Percentiles rank a stretch among this genome's conserved stretches.
Evolutionary conservation across 345 rosid genomes (phyloP).

Genomic region (Salix udensis): DNA sequence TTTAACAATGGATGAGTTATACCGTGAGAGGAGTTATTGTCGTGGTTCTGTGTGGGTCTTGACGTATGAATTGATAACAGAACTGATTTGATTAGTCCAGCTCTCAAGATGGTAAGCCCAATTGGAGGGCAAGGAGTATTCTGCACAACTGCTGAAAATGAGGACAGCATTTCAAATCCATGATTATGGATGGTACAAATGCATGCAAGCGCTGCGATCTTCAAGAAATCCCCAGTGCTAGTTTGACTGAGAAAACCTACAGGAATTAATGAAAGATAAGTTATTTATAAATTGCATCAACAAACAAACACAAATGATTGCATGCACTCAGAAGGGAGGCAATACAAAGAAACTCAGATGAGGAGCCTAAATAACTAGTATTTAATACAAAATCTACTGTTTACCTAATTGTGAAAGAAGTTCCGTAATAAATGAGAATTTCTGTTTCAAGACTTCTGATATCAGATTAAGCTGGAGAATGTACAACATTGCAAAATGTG

Average conservation of each 20-base stretch:
- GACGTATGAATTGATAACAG: constrained; percentile 39
- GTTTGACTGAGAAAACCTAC: constrained; percentile 36
- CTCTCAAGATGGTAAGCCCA: constrained; percentile 42
- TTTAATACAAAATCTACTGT: background rate
- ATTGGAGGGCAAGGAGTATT: constrained; percentile 42
- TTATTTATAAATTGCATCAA: background rate
- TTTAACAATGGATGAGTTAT: constrained; percentile 14
- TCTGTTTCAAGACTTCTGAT: constrained; percentile 30
- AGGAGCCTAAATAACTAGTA: background rate
- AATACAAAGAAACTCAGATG: background rate
- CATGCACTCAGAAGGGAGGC: background rate
- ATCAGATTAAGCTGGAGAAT: constrained; percentile 34
- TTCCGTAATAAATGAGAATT: constrained; percentile 20
- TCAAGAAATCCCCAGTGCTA: constrained; percentile 32
- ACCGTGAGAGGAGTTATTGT: constrained; percentile 36
- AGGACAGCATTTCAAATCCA: constrained; percentile 39
- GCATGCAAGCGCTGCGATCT: constrained; percentile 40
- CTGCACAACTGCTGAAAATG: constrained; percentile 41
- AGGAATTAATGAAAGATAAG: background rate
- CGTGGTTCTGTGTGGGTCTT: constrained; percentile 19
- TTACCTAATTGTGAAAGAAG: constrained; percentile 37
- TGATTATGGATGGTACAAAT: constrained; percentile 39
- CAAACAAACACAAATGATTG: background rate
- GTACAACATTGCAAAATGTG: constrained; percentile 37
- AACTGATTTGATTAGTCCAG: constrained; percentile 44